These are phyloP conservation scores for Choiromyces venosus DNA, from an alignment of 495 filamentous ascomycete species.

Conservation along the genomic window DNA sequence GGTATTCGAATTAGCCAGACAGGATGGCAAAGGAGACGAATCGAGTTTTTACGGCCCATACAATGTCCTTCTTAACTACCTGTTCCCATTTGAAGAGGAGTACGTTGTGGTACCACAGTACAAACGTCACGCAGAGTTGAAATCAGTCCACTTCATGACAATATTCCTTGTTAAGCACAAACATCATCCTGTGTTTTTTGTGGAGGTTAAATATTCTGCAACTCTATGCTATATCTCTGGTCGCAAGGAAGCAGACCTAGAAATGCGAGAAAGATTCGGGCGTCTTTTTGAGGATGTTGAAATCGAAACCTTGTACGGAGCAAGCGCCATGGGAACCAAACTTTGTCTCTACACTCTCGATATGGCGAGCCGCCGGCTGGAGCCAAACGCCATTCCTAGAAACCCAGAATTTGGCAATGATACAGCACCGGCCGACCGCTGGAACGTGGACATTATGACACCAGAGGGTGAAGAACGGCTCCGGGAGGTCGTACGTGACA, in stretches of 20 bases:
- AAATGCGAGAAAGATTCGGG: slow-evolving; percentile 7
- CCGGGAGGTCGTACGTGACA: too few species aligned
- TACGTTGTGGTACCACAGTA: slow-evolving; percentile 13
- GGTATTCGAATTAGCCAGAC: slow-evolving; percentile 2
- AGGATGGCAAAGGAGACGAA: slow-evolving; percentile 5
- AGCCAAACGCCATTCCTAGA: too few species aligned
- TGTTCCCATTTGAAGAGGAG: slow-evolving; percentile 12
- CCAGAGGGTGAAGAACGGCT: too few species aligned
- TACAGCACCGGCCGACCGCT: too few species aligned
- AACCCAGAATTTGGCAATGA: too few species aligned
- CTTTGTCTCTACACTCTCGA: too few species aligned
- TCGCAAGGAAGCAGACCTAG: neutral
- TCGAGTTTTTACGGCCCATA: slow-evolving; percentile 14
- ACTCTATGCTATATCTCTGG: neutral
- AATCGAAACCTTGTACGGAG: too few species aligned
- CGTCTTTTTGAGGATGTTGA: too few species aligned
- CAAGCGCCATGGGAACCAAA: too few species aligned
- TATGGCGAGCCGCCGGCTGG: too few species aligned
- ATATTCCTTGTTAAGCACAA: neutral
- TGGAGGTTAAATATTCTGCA: slow-evolving; percentile 8
- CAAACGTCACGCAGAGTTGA: slow-evolving; percentile 6
- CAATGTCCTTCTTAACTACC: slow-evolving; percentile 11
- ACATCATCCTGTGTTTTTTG: slow-evolving; percentile 4
- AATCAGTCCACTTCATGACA: slow-evolving; percentile 9
- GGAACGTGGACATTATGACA: too few species aligned